Percentiles rank a stretch among this genome's conserved stretches.
Evolutionary conservation across 495 filamentous ascomycete genomes (phyloP).

Genomic region (Podospora comata): DNA sequence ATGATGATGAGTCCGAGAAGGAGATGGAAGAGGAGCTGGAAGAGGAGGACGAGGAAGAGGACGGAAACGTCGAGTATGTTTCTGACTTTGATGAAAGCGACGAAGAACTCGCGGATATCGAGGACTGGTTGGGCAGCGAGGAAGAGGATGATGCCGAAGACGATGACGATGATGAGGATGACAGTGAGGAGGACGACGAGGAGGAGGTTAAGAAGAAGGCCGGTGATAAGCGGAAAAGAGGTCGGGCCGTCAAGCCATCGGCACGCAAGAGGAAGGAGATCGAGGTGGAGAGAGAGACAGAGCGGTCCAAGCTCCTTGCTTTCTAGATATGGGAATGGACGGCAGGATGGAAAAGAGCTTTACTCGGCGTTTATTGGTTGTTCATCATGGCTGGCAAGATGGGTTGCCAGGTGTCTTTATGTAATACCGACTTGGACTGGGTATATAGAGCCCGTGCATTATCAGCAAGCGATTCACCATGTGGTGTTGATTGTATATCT

Average conservation of each 20-base stretch:
- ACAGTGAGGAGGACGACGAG: conserved; percentile 39
- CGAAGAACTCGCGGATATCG: conserved; percentile 49
- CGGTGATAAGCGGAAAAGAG: conserved; percentile 68
- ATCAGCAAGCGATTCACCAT: neutral
- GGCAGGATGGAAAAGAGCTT: neutral
- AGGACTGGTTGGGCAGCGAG: conserved; percentile 52
- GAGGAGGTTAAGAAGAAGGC: conserved; percentile 45
- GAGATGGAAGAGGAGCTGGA: conserved; percentile 67
- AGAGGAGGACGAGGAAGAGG: conserved; percentile 61
- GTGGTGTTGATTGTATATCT: neutral
- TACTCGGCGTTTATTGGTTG: neutral
- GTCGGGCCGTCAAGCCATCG: conserved; percentile 51
- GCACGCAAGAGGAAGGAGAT: conserved; percentile 69
- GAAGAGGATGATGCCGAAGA: conserved; percentile 47
- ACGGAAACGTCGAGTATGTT: conserved; percentile 84
- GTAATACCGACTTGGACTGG: neutral
- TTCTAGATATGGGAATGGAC: conserved; percentile 31
- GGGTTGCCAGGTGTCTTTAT: neutral
- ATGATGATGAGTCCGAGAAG: conserved; percentile 64
- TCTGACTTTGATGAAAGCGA: conserved; percentile 55
- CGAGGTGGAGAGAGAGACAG: conserved; percentile 66
- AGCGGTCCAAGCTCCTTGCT: conserved; percentile 40
- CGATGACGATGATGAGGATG: conserved; percentile 46
- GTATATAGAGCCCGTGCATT: neutral
- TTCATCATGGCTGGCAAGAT: neutral